Evolutionary conservation across 2,329 filamentous ascomycete genomes (phyloP).

Genomic region (Fusarium veterinarium): DNA sequence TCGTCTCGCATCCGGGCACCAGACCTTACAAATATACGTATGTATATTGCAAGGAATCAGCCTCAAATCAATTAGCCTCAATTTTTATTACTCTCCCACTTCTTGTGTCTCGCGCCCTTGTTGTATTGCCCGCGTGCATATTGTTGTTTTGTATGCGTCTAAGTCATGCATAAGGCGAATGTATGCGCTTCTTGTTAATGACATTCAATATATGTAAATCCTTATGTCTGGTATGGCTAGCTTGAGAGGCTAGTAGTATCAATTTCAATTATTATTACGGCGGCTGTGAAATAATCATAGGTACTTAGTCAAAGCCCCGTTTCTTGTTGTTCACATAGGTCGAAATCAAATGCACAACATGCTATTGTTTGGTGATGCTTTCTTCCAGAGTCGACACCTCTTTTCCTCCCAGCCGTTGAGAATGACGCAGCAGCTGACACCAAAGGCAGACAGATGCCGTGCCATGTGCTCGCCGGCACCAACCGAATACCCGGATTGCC

Average conservation of each 20-base stretch:
- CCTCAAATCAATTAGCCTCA: not conserved
- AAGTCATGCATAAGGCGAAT: not conserved
- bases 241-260: not conserved
- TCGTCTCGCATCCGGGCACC: not conserved
- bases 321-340: not conserved
- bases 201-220: not conserved
- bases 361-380: not conserved
- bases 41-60: not conserved
- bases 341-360: not conserved
- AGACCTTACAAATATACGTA: not conserved
- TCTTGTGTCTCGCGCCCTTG: not conserved
- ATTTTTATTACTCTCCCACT: not conserved
- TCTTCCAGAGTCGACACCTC: not conserved
- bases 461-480: conserved; percentile 27
- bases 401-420: conserved; percentile 6
- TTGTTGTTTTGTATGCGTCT: not conserved
- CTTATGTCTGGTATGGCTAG: not conserved
- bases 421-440: conserved; percentile 26
- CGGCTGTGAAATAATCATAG: not conserved
- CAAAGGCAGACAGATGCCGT: conserved; percentile 2
- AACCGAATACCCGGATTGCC: conserved; percentile 20
- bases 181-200: not conserved
- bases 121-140: not conserved
- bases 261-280: not conserved
- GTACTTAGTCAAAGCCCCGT: not conserved